Evolutionary conservation across 805 yeast species (phyloP).

Genomic region (Candida andamanensis): DNA sequence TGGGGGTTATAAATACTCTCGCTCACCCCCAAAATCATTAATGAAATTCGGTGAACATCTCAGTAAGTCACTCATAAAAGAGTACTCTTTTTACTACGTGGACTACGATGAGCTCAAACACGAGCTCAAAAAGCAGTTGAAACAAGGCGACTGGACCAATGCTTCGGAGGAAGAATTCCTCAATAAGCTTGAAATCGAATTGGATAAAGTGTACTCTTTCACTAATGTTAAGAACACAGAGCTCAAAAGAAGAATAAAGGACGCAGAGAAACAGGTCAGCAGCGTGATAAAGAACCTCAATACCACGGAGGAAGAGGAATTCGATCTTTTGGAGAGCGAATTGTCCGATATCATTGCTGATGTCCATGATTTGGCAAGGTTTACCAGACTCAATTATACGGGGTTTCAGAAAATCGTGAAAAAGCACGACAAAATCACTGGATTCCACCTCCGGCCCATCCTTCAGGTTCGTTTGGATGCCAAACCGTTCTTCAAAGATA

Average conservation of each 20-base stretch:
- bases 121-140: conserved; percentile 65
- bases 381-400: conserved; percentile 87
- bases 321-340: conserved; percentile 40
- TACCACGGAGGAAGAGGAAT: conserved; percentile 32
- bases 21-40: background rate
- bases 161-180: conserved; percentile 79
- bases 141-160: conserved; percentile 69
- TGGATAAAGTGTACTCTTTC: conserved; percentile 90
- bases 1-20: too few species aligned
- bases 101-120: conserved; percentile 88
- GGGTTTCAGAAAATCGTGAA: conserved; percentile 96
- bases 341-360: conserved; percentile 83
- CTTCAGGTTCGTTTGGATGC: conserved; percentile 90
- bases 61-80: conserved; percentile 82
- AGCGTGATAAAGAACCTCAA: conserved; percentile 52
- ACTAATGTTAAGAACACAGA: conserved; percentile 86
- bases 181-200: conserved; percentile 66
- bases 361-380: conserved; percentile 94
- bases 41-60: conserved; percentile 98
- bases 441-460: conserved; percentile 71
- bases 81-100: conserved; percentile 86
- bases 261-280: conserved; percentile 67
- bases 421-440: conserved; percentile 90
- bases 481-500: conserved; percentile 93
- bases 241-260: conserved; percentile 77